Percentiles rank a stretch among this genome's conserved stretches.
Conservation (phyloP, 768 basidiomycete species). For the Rhodotorula kratochvilovae region DNA sequence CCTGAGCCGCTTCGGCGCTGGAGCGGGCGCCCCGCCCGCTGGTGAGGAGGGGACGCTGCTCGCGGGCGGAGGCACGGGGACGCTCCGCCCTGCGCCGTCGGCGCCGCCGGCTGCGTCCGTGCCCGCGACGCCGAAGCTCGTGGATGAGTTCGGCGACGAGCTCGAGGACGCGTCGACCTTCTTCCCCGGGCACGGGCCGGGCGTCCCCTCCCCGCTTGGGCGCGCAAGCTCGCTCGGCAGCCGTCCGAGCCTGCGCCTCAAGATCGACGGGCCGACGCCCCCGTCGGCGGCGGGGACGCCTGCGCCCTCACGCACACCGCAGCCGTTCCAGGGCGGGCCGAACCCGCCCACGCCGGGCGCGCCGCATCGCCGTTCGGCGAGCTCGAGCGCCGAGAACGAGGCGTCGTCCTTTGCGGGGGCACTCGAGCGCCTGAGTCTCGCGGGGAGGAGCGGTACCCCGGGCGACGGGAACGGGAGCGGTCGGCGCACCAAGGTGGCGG, state of each 20-base stretch:
- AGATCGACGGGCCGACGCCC: constrained; percentile 9
- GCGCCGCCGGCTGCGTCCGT: not conserved
- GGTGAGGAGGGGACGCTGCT: constrained; percentile 23
- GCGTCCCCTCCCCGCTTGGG: not conserved
- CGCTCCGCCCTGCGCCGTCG: not conserved
- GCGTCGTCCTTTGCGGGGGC: not conserved
- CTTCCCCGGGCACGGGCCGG: constrained; percentile 24
- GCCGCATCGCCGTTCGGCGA: not conserved
- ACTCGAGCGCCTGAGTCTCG: not conserved
- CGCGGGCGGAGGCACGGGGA: constrained; percentile 3
- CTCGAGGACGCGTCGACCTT: constrained; percentile 30
- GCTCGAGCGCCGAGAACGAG: not conserved
- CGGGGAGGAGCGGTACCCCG: not conserved
- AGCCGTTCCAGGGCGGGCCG: not conserved
- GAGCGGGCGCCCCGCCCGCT: not conserved
- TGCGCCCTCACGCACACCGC: not conserved
- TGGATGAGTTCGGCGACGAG: constrained; percentile 37
- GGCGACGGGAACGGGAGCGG: not conserved
- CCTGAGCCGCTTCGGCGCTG: constrained; percentile 23
- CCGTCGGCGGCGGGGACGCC: not conserved
- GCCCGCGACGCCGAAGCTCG: constrained; percentile 6
- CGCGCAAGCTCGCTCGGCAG: constrained; percentile 9
- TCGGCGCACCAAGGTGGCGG: not conserved
- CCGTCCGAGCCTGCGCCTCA: constrained; percentile 29
- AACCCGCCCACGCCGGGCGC: not conserved